Evolutionary conservation across 352 stramenopile genomes (phyloP).

Genomic region (Globisporangium cylindrosporum): DNA sequence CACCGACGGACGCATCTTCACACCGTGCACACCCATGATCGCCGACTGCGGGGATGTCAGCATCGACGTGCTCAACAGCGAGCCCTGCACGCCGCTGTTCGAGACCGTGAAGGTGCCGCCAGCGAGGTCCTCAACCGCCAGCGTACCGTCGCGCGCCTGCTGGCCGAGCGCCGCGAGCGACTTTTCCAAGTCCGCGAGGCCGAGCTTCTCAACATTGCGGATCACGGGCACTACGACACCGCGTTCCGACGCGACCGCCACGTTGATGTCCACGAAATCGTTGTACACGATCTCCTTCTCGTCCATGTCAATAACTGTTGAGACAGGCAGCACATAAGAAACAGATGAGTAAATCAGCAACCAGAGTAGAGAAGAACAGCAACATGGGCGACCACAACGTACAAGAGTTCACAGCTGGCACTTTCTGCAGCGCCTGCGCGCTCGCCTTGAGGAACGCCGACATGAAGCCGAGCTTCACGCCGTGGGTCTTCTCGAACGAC

Average conservation of each 20-base stretch:
- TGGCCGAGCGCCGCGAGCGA: conserved; percentile 90
- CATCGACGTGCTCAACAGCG: conserved; percentile 98
- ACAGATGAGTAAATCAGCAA: conserved; percentile 9
- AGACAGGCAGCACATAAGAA: conserved; percentile 4
- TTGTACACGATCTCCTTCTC: conserved; percentile 99
- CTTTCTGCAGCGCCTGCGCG: conserved; percentile 88
- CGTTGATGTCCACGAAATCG: conserved; percentile 98
- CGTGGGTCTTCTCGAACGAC: conserved; percentile 96
- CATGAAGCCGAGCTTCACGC: conserved; percentile 99
- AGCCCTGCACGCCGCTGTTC: conserved; percentile 97
- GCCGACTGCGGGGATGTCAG: conserved; percentile 98
- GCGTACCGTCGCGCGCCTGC: conserved; percentile 58
- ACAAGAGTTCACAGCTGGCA: conserved; percentile 97
- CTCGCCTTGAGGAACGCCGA: conserved; percentile 97
- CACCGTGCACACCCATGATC: conserved; percentile 98
- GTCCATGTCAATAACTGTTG: conserved; percentile 94
- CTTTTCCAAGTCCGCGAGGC: conserved; percentile 96
- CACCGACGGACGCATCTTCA: conserved; percentile 95
- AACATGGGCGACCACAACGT: conserved; percentile 19
- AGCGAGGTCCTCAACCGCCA: conserved; percentile 92
- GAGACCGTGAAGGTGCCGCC: conserved; percentile 98
- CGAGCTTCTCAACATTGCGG: conserved; percentile 96
- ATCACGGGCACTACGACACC: conserved; percentile 98
- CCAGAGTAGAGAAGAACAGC: neutral
- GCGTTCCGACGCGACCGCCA: conserved; percentile 94